Evolutionary conservation across 73 alveolate species (phyloP), one percentile per base, ranked within the genome.

Genomic region (Strombidium stylifer): DNA sequence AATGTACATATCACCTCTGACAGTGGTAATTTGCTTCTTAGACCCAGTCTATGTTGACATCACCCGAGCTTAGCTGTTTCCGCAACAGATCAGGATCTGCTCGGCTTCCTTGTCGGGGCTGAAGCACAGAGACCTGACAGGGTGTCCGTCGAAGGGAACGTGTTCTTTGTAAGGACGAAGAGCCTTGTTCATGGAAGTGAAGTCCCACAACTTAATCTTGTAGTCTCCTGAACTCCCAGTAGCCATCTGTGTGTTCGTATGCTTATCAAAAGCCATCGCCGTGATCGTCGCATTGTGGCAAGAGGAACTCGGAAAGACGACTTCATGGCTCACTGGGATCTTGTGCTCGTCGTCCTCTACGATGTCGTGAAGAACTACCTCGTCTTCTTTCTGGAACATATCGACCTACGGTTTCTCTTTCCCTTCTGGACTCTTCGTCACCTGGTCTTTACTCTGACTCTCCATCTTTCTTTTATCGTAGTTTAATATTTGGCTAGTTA

Each of bases 1-100:
- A 53, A 93, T 87, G 73, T 93, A 93, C 93, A 85, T 89, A 72
- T 93, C 99, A 0, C 99, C 99, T 69, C 92, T 86, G 47, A 90
- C 73, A 23, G 97, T 90, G 34, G 90, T 83, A n/a, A n/a, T 31
- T 81, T 58, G n/a, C 84, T 90, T 55, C 68, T 81, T 6, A 64
- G 88, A 0, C 99, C 99, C 53, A 90, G 96, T 48, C 97, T 77
- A 68, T 90, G 79, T 37, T 81, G 75, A n/a, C n/a, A n/a, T n/a
- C n/a, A 93, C 70, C 80, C 87, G 78, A 1, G 97, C 96, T 59
- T 90, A 83, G 40, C 86, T 59, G 41, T 80, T 83, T n/a, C 85
- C 90, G 19, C 93, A 72, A 61, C 95, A 73, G 14, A 83, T 81
- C 18, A 93, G 72, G 56, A 93, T 83, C 48, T 73, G 76, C 16